phyloP scores from a whole-genome alignment of 2,329 filamentous ascomycete species.

The Sporothrix dimorphospora region DNA sequence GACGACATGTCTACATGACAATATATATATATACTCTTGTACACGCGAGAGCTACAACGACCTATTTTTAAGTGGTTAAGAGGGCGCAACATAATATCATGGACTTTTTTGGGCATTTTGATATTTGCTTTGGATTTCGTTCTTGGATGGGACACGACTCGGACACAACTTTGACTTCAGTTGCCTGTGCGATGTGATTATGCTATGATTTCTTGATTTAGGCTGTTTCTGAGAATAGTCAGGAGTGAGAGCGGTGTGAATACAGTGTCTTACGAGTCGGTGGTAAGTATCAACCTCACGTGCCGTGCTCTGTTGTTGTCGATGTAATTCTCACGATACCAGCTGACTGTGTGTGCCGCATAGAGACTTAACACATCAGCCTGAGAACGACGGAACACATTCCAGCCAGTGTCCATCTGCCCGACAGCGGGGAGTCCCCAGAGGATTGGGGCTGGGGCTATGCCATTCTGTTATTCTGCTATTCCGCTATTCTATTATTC shows the following conservation, averaged over 20 bases:
- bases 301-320: not conserved
- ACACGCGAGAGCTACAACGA: conserved; percentile 16
- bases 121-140: not conserved
- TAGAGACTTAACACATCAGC: not conserved
- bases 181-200: not conserved
- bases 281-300: not conserved
- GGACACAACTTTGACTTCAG: no score
- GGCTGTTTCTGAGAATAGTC: not conserved
- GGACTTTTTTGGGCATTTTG: not conserved
- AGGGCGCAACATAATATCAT: conserved; percentile 13
- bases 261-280: not conserved
- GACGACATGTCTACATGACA: conserved; percentile 31
- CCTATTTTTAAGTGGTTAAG: conserved; percentile 15
- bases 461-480: not conserved
- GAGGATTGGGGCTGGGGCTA: no score
- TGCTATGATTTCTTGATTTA: not conserved
- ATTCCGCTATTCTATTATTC: not conserved
- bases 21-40: conserved; percentile 14
- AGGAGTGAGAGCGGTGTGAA: no score
- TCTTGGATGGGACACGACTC: not conserved
- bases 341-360: not conserved
- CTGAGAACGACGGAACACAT: not conserved
- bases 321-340: not conserved
- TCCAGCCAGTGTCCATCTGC: not conserved
- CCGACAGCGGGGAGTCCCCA: not conserved